Base-by-base conservation (phyloP, 257 asterid genomes). In the Verbascum thapsus region DNA sequence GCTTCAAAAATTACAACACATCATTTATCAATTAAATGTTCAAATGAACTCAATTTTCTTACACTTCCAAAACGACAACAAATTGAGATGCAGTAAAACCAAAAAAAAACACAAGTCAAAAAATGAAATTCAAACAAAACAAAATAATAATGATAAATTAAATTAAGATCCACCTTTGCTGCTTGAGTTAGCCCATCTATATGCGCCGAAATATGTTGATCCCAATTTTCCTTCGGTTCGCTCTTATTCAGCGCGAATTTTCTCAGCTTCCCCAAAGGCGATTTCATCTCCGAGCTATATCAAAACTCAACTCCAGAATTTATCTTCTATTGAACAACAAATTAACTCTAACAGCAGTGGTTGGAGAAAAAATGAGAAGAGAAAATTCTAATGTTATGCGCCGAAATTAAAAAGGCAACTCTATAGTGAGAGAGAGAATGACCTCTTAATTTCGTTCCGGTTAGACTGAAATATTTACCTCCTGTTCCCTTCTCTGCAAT, bases 321-420 rank as follows among this genome's bases (percentile, higher is more conserved):
- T 59, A 13, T 41, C 40, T 35, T 32, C 17, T 32, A 34, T 1
- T 26, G 12, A n/a, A 35, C 35, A 26, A 56, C 6, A 26, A 61
- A 70, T 50, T 23, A 22, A 62, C 73, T 44, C 57, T 18, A 22
- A 61, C 34, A 40, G 26, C 2, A 59, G 20, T 22, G 8, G 20
- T 23, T 58, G 54, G 68, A 40, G 64, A 17, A 54, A 41, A 5
- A 23, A 45, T 16, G 51, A 50, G 71, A 15, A 52, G 52, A 66
- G 80, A 76, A 76, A 74, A 66, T 70, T 79, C 82, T 68, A 68
- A 81, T 70, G 81, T 73, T 64, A 69, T 52, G 85, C 84, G 86
- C 84, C 82, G 73, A 76, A 72, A 71, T 79, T 69, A 76, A 48
- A 63, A 77, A 68, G 74, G 80, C 72, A 48, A 69, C 63, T 47